Evolutionary conservation across 2,329 filamentous ascomycete species (phyloP).

Genomic region (Diaporthe caulivora): DNA sequence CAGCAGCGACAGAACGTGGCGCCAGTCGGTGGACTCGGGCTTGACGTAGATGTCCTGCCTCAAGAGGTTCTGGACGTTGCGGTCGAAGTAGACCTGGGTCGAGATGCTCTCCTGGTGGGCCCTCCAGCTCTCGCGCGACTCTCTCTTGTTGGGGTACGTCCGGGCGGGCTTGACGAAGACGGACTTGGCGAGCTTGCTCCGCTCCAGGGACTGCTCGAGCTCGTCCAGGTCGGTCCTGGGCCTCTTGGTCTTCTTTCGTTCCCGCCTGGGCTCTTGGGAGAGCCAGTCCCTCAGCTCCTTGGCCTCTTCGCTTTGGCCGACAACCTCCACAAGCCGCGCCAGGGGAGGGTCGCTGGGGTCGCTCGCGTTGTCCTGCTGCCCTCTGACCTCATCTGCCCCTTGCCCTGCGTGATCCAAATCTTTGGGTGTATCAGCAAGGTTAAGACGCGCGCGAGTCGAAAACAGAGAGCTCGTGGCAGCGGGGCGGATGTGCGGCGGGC

Average conservation of each 20-base stretch:
- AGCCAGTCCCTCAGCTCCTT: conserved; percentile 16
- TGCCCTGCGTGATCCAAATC: background rate
- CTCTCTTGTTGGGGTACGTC: conserved; percentile 41
- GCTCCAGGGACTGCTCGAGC: conserved; percentile 28
- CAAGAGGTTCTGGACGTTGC: conserved; percentile 44
- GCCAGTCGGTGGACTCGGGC: conserved; percentile 52
- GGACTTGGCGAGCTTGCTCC: conserved; percentile 40
- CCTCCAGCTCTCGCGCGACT: conserved; percentile 42
- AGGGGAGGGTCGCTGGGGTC: background rate
- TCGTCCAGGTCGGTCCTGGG: background rate
- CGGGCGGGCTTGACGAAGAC: conserved; percentile 46
- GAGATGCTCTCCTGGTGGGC: conserved; percentile 45
- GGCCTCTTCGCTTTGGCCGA: background rate
- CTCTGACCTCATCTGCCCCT: background rate
- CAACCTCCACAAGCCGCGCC: background rate
- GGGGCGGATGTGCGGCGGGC: conserved; percentile 12
- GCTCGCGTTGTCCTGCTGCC: background rate
- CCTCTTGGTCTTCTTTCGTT: background rate
- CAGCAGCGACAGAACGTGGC: conserved; percentile 53
- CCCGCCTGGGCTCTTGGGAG: background rate
- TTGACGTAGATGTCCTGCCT: background rate
- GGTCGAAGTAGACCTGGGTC: conserved; percentile 54
- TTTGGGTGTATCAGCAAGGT: background rate
- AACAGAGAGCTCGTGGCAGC: background rate
- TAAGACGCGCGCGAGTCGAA: background rate